Evolutionary conservation across 2,329 filamentous ascomycete species (phyloP), one percentile per base, ranked within the genome.

Genomic region (Lasiodiplodia theobromae): DNA sequence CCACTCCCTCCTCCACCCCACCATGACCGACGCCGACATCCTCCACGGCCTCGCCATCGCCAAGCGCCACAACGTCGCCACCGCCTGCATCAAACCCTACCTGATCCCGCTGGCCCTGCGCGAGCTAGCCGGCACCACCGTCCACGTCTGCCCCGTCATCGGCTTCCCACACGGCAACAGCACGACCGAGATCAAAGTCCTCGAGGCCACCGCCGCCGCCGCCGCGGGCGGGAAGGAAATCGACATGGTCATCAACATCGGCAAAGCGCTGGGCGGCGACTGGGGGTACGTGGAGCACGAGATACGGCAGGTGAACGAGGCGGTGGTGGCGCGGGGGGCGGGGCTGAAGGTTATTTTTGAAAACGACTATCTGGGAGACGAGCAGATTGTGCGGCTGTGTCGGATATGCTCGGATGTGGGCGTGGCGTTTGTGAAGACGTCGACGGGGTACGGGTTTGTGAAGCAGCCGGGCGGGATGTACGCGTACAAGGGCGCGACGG

Each of bases 261-360:
- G 87, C 40, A 88, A 89, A 71, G 87, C 81, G 0, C 81, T 88
- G 0, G 78, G 85, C 18, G 83, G 82, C 0, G 84, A 89, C 37
- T 89, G 87, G 86, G 80, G 80, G 7, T 89, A 88, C 70, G 86
- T 89, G 14, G 28, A 8, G 5, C 3, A 28, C 1, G 54, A 89
- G 72, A 86, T 89, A 60, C 73, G 76, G 0, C 73, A 75, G 37
- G 77, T 89, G 70, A 88, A 89, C 71, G 73, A 81, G 0, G 81
- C 79, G 0, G 86, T 88, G 3, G 72, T 74, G 0, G 72, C 74
- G n/a, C 68, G 78, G 7, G 82, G 82, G 0, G 85, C 82, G 0
- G 78, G 82, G 0, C 78, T 89, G 7, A 89, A 89, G 73, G 86
- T 89, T 63, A 89, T 89, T 60, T 89, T 89, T 67, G 87, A 89